Evolutionary conservation across 2,329 filamentous ascomycete genomes (phyloP).

Genomic region (Colletotrichum falcatum): DNA sequence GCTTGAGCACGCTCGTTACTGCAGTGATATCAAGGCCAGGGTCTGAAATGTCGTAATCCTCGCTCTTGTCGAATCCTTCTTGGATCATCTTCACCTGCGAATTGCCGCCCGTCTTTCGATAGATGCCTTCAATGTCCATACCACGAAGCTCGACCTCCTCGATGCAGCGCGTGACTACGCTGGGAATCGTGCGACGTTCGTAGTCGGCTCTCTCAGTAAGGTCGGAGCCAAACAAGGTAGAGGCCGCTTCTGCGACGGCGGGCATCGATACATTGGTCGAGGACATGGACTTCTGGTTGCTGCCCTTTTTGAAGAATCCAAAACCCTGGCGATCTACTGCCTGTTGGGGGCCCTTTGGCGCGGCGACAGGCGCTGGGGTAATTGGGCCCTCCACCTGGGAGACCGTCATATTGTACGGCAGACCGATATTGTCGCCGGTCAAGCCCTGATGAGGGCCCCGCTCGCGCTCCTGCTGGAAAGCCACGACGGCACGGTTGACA

Average conservation of each 20-base stretch:
- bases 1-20: constrained; percentile 94
- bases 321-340: constrained; percentile 67
- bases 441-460: constrained; percentile 69
- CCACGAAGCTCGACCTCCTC: constrained; percentile 95
- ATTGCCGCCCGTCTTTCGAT: constrained; percentile 95
- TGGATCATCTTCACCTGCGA: constrained; percentile 91
- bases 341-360: constrained; percentile 34
- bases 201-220: constrained; percentile 86
- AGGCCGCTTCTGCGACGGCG: constrained; percentile 63
- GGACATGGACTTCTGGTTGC: constrained; percentile 65
- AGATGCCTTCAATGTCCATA: constrained; percentile 98
- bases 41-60: constrained; percentile 93
- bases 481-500: constrained; percentile 90
- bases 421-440: constrained; percentile 72
- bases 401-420: constrained; percentile 78
- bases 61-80: constrained; percentile 88
- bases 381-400: constrained; percentile 59
- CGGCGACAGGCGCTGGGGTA: constrained; percentile 22
- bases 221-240: constrained; percentile 87
- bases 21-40: constrained; percentile 95
- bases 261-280: constrained; percentile 54
- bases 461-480: constrained; percentile 68
- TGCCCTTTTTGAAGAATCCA: constrained; percentile 75
- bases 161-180: constrained; percentile 92
- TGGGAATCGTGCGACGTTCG: constrained; percentile 89